phyloP scores from a whole-genome alignment of 129 eudicot genomes.

The Flaveria robusta region DNA sequence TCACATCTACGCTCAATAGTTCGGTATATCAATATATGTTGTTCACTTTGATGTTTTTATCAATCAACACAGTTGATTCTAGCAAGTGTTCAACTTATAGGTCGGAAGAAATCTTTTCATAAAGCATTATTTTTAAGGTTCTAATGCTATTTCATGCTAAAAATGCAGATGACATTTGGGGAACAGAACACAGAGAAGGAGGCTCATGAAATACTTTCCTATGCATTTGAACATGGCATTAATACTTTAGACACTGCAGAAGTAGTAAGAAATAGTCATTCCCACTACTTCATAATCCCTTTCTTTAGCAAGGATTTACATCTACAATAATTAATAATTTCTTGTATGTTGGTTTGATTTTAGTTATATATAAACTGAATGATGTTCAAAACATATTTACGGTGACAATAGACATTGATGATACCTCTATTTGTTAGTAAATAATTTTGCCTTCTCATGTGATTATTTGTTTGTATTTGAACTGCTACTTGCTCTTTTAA shows the following conservation, averaged over 20 bases:
- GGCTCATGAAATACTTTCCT: conserved; percentile 82
- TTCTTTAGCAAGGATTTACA: neutral
- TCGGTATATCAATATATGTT: neutral
- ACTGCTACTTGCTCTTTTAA: neutral
- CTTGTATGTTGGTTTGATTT: neutral
- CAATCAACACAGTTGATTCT: neutral
- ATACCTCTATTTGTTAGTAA: neutral
- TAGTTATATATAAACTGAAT: neutral
- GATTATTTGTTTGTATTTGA: neutral
- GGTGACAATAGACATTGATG: conserved; percentile 11
- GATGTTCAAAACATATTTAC: neutral
- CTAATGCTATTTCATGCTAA: conserved; percentile 20
- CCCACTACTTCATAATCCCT: neutral
- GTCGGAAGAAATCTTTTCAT: neutral
- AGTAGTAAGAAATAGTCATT: conserved; percentile 49
- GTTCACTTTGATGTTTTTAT: conserved; percentile 14
- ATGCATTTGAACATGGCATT: conserved; percentile 77
- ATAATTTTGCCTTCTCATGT: neutral
- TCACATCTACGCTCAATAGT: neutral
- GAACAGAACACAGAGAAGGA: conserved; percentile 97
- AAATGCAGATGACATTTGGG: conserved; percentile 89
- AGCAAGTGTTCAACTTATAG: conserved; percentile 15
- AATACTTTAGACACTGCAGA: conserved; percentile 90
- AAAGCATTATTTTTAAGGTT: conserved; percentile 9
- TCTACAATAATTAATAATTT: neutral